These are phyloP conservation scores for Cryptococcus sp. DNA, from an alignment of 1,284 basidiomycete genomes.

Conservation along the genomic window DNA sequence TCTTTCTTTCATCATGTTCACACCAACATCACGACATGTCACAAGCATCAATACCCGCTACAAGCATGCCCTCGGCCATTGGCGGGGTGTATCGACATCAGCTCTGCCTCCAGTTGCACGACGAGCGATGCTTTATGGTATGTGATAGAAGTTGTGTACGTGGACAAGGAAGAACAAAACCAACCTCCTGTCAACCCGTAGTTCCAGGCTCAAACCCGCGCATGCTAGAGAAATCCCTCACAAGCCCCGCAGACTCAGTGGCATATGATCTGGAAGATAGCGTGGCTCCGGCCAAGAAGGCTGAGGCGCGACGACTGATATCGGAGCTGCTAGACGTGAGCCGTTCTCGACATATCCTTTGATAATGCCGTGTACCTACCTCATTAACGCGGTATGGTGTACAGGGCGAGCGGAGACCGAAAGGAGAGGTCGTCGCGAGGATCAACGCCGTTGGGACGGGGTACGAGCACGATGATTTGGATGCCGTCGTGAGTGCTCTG, in stretches of 20 bases:
- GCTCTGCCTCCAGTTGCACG: slow-evolving; percentile 26
- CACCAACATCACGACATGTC: no score
- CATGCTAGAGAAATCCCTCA: slow-evolving; percentile 77
- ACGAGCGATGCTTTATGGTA: slow-evolving; percentile 49
- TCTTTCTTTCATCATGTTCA: no score
- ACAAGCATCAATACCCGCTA: no score
- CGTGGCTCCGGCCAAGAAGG: slow-evolving; percentile 69
- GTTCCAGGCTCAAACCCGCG: slow-evolving; percentile 74
- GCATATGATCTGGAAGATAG: slow-evolving; percentile 88
- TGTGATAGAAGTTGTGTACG: slow-evolving; percentile 2
- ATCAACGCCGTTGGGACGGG: slow-evolving; percentile 74
- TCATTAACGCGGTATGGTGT: neutral
- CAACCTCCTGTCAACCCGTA: slow-evolving; percentile 28
- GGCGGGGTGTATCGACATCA: slow-evolving; percentile 1
- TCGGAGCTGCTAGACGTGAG: slow-evolving; percentile 59
- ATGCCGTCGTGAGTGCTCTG: slow-evolving; percentile 60
- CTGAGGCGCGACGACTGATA: slow-evolving; percentile 63
- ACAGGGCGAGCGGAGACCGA: slow-evolving; percentile 30
- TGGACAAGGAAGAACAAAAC: neutral
- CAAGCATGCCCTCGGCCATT: neutral
- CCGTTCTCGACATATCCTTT: neutral
- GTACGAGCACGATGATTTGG: slow-evolving; percentile 70
- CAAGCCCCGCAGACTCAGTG: slow-evolving; percentile 66
- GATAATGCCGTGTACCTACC: no score
- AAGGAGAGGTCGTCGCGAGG: slow-evolving; percentile 66